Evolutionary conservation across 2,329 filamentous ascomycete genomes (phyloP).

Genomic region (Cladobotryum protrusum): DNA sequence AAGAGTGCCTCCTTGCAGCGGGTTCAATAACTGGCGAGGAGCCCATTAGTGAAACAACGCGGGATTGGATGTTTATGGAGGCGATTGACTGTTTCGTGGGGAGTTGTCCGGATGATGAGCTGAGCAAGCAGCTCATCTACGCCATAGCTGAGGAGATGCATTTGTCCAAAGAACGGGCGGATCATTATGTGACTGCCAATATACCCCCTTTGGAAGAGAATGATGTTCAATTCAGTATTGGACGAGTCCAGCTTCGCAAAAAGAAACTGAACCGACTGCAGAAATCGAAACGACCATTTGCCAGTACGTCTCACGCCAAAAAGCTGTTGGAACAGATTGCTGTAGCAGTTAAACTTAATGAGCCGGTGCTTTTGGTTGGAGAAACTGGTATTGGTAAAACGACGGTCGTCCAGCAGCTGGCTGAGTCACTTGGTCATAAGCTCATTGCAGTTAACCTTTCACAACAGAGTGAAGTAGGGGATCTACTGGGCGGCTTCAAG

Average conservation of each 20-base stretch:
- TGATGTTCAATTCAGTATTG: slow-evolving; percentile 53
- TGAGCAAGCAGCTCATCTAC: slow-evolving; percentile 54
- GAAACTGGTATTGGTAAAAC: slow-evolving; percentile 99
- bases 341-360: slow-evolving; percentile 72
- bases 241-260: slow-evolving; percentile 59
- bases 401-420: slow-evolving; percentile 88
- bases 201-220: slow-evolving; percentile 63
- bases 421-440: slow-evolving; percentile 75
- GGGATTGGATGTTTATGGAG: slow-evolving; percentile 87
- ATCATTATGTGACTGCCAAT: slow-evolving; percentile 69
- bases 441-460: slow-evolving; percentile 92
- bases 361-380: slow-evolving; percentile 90
- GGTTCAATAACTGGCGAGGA: slow-evolving; percentile 63
- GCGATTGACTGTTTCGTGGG: slow-evolving; percentile 88
- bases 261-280: slow-evolving; percentile 41
- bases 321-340: slow-evolving; percentile 83
- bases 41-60: slow-evolving; percentile 62
- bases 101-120: slow-evolving; percentile 61
- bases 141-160: slow-evolving; percentile 82
- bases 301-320: slow-evolving; percentile 79
- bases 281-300: slow-evolving; percentile 65
- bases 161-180: slow-evolving; percentile 72
- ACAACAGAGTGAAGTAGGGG: slow-evolving; percentile 95
- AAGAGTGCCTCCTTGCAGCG: slow-evolving; percentile 54
- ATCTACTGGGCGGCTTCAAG: slow-evolving; percentile 93